phyloP scores from a whole-genome alignment of 1,284 basidiomycete species.

The Blastosporella zonata region DNA sequence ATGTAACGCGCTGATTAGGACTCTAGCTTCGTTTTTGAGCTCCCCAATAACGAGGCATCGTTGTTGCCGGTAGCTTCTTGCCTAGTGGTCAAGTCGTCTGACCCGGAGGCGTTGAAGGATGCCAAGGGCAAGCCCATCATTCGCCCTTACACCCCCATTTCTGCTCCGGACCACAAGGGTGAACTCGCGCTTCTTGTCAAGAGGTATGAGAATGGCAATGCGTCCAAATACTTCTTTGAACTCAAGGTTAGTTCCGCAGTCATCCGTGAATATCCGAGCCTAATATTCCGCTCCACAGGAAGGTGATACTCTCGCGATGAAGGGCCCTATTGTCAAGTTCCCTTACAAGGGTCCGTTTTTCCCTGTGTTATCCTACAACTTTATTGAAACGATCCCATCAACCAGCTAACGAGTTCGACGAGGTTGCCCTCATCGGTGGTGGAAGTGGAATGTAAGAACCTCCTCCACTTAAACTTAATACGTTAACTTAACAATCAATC shows the following conservation, averaged over 20 bases:
- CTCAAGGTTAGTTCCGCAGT: slow-evolving; percentile 35
- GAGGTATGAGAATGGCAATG: slow-evolving; percentile 76
- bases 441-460: slow-evolving; percentile 76
- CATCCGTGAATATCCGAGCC: not conserved
- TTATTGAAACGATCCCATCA: too few relatives aligned
- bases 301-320: slow-evolving; percentile 84
- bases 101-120: slow-evolving; percentile 63
- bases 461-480: slow-evolving; percentile 15
- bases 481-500: not conserved
- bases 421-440: slow-evolving; percentile 88
- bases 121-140: slow-evolving; percentile 88
- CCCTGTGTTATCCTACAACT: not conserved
- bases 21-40: slow-evolving; percentile 77
- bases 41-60: slow-evolving; percentile 80
- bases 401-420: slow-evolving; percentile 80
- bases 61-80: slow-evolving; percentile 76
- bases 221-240: slow-evolving; percentile 74
- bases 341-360: slow-evolving; percentile 63
- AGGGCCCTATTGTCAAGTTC: slow-evolving; percentile 88
- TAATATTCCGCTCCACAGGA: slow-evolving; percentile 40
- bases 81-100: slow-evolving; percentile 58
- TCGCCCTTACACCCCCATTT: slow-evolving; percentile 86
- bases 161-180: slow-evolving; percentile 67
- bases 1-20: slow-evolving; percentile 10
- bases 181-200: slow-evolving; percentile 86